A percentile compares a stretch with the other conserved stretches of the same genome.
phyloP scores from a whole-genome alignment of 768 basidiomycete genomes.

The Pleurotus tuoliensis region DNA sequence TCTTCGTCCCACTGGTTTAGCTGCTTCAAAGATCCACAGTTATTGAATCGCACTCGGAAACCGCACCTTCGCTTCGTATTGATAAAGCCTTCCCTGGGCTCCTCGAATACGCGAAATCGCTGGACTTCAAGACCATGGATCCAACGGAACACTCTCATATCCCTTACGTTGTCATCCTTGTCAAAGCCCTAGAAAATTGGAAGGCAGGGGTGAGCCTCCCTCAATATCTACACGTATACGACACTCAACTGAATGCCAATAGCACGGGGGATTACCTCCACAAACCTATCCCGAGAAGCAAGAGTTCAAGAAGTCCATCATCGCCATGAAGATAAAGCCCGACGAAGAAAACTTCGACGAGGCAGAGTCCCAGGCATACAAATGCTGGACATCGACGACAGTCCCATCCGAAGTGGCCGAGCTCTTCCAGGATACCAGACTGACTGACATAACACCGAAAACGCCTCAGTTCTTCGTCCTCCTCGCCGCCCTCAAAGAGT shows the following conservation, averaged over 20 bases:
- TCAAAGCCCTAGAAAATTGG: slow-evolving; percentile 82
- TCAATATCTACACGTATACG: too few relatives aligned
- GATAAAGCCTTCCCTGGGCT: slow-evolving; percentile 87
- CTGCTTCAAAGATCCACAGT: slow-evolving; percentile 40
- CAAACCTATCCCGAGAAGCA: slow-evolving; percentile 61
- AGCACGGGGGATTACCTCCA: slow-evolving; percentile 71
- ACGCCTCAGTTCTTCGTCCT: slow-evolving; percentile 77
- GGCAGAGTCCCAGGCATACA: slow-evolving; percentile 84
- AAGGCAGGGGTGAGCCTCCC: slow-evolving; percentile 56
- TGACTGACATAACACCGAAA: slow-evolving; percentile 34
- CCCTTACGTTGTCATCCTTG: slow-evolving; percentile 86
- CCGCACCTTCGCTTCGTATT: slow-evolving; percentile 71
- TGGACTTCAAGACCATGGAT: slow-evolving; percentile 80
- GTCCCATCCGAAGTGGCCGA: slow-evolving; percentile 65
- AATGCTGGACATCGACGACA: slow-evolving; percentile 58
- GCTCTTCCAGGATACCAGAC: slow-evolving; percentile 61
- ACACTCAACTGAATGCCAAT: background rate
- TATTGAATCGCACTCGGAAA: slow-evolving; percentile 85
- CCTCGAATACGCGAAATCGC: slow-evolving; percentile 57
- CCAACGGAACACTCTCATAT: slow-evolving; percentile 87
- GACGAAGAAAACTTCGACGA: slow-evolving; percentile 99
- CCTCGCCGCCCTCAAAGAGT: slow-evolving; percentile 67
- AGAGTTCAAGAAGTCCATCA: slow-evolving; percentile 68
- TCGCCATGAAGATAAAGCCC: slow-evolving; percentile 59
- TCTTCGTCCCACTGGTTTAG: background rate